These are phyloP conservation scores for Ulvella scutata DNA, from an alignment of 139 green algal genomes.

Conservation along the genomic window DNA sequence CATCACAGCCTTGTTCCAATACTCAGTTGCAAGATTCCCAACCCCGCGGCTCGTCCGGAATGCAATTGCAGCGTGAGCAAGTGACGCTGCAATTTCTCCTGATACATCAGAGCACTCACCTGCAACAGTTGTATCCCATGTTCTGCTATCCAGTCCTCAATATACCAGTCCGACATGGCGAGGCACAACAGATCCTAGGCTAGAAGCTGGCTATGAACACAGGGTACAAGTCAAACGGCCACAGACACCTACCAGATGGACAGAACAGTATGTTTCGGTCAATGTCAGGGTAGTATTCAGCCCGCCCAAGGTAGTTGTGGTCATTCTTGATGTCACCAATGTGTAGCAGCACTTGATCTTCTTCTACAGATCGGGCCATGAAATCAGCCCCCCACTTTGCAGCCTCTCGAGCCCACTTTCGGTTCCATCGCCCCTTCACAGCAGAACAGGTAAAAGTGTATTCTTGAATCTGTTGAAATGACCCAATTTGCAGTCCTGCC, in stretches of 20 bases:
- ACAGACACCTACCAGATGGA: neutral
- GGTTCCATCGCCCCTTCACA: neutral
- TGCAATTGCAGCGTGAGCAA: neutral
- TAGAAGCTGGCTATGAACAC: too few species aligned
- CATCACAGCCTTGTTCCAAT: neutral
- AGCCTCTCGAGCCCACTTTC: neutral
- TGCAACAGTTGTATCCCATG: neutral
- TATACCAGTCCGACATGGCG: neutral
- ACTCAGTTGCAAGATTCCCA: neutral
- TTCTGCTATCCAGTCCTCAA: neutral
- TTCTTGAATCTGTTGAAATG: neutral
- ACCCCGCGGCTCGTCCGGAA: neutral
- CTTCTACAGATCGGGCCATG: neutral
- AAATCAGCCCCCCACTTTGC: neutral
- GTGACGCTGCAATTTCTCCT: neutral
- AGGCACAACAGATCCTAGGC: neutral
- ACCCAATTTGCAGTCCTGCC: too few species aligned
- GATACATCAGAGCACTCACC: constrained; percentile 1
- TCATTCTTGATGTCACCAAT: neutral
- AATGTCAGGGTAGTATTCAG: neutral
- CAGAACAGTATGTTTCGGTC: neutral
- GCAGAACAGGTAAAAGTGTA: neutral
- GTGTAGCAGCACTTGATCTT: neutral
- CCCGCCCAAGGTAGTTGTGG: neutral
- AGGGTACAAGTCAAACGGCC: neutral